Base-by-base conservation (phyloP, 2,329 filamentous ascomycete genomes). In the Lachnum nothofagi region DNA sequence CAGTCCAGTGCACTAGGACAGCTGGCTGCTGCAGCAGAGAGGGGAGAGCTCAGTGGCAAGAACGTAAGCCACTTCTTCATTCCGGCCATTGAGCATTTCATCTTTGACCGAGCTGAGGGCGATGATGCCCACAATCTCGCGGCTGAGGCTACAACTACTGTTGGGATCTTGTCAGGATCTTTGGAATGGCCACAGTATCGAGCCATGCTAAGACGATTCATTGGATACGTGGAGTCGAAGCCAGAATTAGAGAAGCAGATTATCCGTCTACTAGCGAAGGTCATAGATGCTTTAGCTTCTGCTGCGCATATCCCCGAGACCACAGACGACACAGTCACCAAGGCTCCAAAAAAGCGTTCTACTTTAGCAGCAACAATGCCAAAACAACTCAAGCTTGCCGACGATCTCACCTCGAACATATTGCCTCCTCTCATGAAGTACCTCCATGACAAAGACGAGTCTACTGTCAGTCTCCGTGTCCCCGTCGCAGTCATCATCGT, bases 101-200 rank as follows among this genome's bases (percentile, higher is more conserved):
- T 96, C 20, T 91, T 95, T 63, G 86, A 90, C 50, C 82, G 86
- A 51, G 80, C 79, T 4, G 86, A 89, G 41, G 75, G 77, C 7
- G 73, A 67, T 19, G 89, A 95, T 64, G 90, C 89, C 29, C 86
- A 94, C 58, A 91, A 90, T 42, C 75, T 97, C 45, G 84, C 89
- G 42, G 89, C 90, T 14, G 89, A 96, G 66, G 84, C 91, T 4
- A 85, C 90, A n/a, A 80, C 77, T 8, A 86, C 90, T 0, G 85
- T 98, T 51, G 85, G 87, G 2, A 75, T 78, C 22, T 68, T 98
- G 48, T 82, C 86, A 4, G 76, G 80, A 53, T 88, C 83, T 52
- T 70, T 98, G 12, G 88, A 93, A 62, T 97, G 91, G 91, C 84
- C 83, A 33, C 90, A 95, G 59, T 97, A 91, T 70, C 83, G 88